Percentiles rank a stretch among this genome's conserved stretches.
These are phyloP conservation scores for Sedum album DNA, from an alignment of 164 flowering plant species.

Conservation along the genomic window DNA sequence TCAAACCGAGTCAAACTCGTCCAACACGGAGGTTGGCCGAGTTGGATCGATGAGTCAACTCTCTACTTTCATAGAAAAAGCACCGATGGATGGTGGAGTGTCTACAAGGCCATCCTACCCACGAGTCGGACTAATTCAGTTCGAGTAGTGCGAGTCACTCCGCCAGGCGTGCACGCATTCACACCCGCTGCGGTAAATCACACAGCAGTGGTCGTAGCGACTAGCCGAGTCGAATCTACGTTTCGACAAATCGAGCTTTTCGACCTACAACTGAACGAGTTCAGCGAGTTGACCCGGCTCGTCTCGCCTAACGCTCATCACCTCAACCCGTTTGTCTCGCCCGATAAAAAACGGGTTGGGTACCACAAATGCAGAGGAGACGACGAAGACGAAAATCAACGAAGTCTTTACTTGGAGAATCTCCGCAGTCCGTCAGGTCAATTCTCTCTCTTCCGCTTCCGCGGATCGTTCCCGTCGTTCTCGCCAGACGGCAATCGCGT, in stretches of 20 bases:
- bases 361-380: slow-evolving; percentile 79
- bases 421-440: slow-evolving; percentile 31
- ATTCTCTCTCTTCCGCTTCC: slow-evolving; percentile 55
- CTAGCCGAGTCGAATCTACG: slow-evolving; percentile 53
- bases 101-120: slow-evolving; percentile 48
- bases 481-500: slow-evolving; percentile 68
- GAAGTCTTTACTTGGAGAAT: slow-evolving; percentile 46
- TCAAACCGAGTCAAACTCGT: slow-evolving; percentile 51
- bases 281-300: slow-evolving; percentile 42
- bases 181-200: slow-evolving; percentile 61
- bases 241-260: slow-evolving; percentile 75
- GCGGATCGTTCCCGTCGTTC: slow-evolving; percentile 80
- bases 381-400: slow-evolving; percentile 14
- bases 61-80: slow-evolving; percentile 64
- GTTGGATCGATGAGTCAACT: slow-evolving; percentile 68
- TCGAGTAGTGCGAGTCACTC: slow-evolving; percentile 56
- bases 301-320: slow-evolving; percentile 64
- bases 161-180: slow-evolving; percentile 84
- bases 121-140: slow-evolving; percentile 25
- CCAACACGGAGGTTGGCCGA: slow-evolving; percentile 89
- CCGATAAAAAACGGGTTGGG: slow-evolving; percentile 51
- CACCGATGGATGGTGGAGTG: slow-evolving; percentile 74
- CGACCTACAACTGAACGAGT: slow-evolving; percentile 34
- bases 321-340: slow-evolving; percentile 69
- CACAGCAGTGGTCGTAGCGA: slow-evolving; percentile 61